Conservation (phyloP, 768 basidiomycete species). For the Tephrocybe rancida region DNA sequence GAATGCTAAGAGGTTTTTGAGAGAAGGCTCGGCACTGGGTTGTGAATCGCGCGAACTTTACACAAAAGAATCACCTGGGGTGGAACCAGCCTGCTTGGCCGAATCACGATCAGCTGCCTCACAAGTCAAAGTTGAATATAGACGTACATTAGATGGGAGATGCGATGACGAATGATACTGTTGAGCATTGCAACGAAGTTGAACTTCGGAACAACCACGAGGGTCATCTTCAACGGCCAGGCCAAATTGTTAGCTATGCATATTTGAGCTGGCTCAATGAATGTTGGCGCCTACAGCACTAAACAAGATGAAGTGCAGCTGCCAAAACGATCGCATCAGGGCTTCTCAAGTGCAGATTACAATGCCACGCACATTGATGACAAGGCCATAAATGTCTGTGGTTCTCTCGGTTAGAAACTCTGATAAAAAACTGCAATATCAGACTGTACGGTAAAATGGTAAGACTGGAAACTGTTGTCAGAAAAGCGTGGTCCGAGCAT, state of each 20-base stretch:
- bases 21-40: neutral
- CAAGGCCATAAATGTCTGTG: constrained; percentile 66
- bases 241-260: neutral
- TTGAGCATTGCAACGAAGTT: constrained; percentile 62
- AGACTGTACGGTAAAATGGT: constrained; percentile 59
- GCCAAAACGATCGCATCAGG: neutral
- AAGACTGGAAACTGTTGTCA: constrained; percentile 40
- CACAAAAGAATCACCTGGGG: constrained; percentile 59
- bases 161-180: constrained; percentile 59
- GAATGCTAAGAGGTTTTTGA: constrained; percentile 41
- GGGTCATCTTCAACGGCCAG: constrained; percentile 36
- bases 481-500: neutral
- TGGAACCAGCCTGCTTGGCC: constrained; percentile 48
- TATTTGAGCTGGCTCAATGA: neutral
- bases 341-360: neutral
- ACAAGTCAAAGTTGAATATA: neutral
- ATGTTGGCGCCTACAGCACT: constrained; percentile 43
- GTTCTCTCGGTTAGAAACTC: neutral
- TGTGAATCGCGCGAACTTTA: constrained; percentile 38
- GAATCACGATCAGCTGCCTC: neutral
- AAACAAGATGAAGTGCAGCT: constrained; percentile 63
- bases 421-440: neutral
- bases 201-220: constrained; percentile 67
- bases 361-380: constrained; percentile 49
- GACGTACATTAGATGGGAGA: constrained; percentile 54